These are phyloP conservation scores for Clonostachys byssicola DNA, from an alignment of 2,329 filamentous ascomycete genomes.

Conservation along the genomic window DNA sequence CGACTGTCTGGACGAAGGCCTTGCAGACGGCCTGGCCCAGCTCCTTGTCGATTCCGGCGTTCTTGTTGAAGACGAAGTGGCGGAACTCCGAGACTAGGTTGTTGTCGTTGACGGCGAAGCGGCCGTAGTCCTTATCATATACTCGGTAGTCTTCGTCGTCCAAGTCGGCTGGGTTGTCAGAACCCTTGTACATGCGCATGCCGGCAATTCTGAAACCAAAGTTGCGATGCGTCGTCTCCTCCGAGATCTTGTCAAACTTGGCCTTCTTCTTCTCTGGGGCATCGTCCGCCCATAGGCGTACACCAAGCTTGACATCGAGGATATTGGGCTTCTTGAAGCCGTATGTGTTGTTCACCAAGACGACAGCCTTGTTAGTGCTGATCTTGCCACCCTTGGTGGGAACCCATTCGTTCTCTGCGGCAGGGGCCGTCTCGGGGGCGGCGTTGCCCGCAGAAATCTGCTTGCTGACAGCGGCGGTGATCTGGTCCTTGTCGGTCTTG, in stretches of 20 bases:
- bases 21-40: conserved; percentile 50
- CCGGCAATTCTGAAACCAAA: conserved; percentile 62
- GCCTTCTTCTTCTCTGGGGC: conserved; percentile 54
- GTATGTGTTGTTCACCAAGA: conserved; percentile 77
- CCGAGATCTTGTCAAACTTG: conserved; percentile 55
- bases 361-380: conserved; percentile 73
- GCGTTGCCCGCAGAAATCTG: conserved; percentile 1
- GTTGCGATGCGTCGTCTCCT: conserved; percentile 54
- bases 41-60: conserved; percentile 54
- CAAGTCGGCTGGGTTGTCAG: conserved; percentile 43
- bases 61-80: conserved; percentile 53
- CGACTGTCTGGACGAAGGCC: conserved; percentile 49
- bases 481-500: conserved; percentile 23
- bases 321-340: conserved; percentile 86
- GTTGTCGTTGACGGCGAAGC: conserved; percentile 41
- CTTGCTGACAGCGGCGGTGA: conserved; percentile 10
- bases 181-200: conserved; percentile 60
- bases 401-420: conserved; percentile 27
- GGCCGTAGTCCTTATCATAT: conserved; percentile 62
- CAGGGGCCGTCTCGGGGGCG: conserved; percentile 1
- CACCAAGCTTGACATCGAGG: conserved; percentile 87
- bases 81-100: conserved; percentile 52
- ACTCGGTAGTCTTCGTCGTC: conserved; percentile 52
- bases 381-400: conserved; percentile 57
- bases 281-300: conserved; percentile 79